Evolutionary conservation across 2,329 filamentous ascomycete genomes (phyloP), one percentile per base, ranked within the genome.

Genomic region (Clarireedia homoeocarpa): DNA sequence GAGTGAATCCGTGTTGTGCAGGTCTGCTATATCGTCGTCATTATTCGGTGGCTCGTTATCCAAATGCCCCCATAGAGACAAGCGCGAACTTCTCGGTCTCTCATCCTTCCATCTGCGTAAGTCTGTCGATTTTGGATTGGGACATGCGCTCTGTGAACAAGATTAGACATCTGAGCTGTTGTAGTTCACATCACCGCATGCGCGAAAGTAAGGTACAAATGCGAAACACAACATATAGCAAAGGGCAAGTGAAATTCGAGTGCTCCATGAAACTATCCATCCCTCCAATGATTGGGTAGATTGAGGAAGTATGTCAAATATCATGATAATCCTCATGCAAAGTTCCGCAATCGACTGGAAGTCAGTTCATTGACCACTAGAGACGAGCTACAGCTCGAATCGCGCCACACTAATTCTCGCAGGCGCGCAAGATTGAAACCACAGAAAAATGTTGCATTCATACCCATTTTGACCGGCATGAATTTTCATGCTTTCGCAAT

Each of bases 111-210:
- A 51, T 51, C 61, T 64, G 64, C 64, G 63, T 50, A 59, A 62
- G 63, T 62, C 63, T 63, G 63, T 65, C 63, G 55, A 57, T 60
- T 50, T 62, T 58, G 62, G 57, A 61, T 57, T 56, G 61, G 63
- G 61, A 48, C 59, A 61, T 53, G 50, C 63, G 61, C 65, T 68
- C 63, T 67, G 12, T 5, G 59, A 58, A 64, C 53, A 48, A 59
- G 53, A 60, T 69, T 63, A 69, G 66, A 67, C 53, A 65, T 65
- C 62, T 66, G 62, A 61, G 56, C 62, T 63, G 62, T 63, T 61
- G 58, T 53, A 63, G 53, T 64, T 57, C 59, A 66, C 66, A 67
- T 63, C 65, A 66, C 65, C 56, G 20, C 52, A 17, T 36, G 46
- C 46, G 27, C 57, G 58, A 55, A 62, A 59, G 57, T 61, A 55